Conservation (phyloP, 352 stramenopile genomes). For the Thraustotheca clavata region DNA sequence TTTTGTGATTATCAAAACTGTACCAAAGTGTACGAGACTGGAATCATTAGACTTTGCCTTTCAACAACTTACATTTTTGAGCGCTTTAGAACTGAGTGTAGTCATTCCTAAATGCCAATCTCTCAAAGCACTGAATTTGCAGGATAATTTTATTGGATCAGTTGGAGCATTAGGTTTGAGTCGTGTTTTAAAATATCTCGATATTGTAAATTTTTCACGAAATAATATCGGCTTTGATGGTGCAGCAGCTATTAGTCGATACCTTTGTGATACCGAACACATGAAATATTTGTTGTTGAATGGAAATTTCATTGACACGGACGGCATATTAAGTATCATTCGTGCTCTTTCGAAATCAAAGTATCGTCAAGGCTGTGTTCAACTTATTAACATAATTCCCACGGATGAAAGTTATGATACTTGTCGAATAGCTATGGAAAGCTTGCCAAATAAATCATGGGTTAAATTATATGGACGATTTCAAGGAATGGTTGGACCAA, state of each 20-base stretch:
- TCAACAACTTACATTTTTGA: neutral
- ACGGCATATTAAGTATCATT: neutral
- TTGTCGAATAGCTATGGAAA: too few species aligned
- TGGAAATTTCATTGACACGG: neutral
- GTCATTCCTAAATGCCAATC: neutral
- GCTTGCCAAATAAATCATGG: too few species aligned
- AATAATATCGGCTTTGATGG: constrained; percentile 8
- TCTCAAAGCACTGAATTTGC: neutral
- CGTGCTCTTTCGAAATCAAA: neutral
- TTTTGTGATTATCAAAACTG: too few species aligned
- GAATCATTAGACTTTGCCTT: too few species aligned
- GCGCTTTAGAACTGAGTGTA: neutral
- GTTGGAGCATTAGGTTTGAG: neutral
- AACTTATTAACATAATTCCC: neutral
- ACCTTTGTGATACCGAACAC: neutral
- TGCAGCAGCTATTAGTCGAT: neutral
- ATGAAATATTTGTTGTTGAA: neutral
- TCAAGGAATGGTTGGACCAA: too few species aligned
- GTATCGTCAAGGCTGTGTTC: neutral
- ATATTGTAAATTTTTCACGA: neutral
- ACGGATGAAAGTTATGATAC: too few species aligned
- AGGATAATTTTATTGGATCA: neutral
- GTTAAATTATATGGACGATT: too few species aligned
- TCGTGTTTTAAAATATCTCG: neutral
- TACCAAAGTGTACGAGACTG: too few species aligned